Conservation (phyloP, 768 basidiomycete species). For the Boletus tylopilopsis region DNA sequence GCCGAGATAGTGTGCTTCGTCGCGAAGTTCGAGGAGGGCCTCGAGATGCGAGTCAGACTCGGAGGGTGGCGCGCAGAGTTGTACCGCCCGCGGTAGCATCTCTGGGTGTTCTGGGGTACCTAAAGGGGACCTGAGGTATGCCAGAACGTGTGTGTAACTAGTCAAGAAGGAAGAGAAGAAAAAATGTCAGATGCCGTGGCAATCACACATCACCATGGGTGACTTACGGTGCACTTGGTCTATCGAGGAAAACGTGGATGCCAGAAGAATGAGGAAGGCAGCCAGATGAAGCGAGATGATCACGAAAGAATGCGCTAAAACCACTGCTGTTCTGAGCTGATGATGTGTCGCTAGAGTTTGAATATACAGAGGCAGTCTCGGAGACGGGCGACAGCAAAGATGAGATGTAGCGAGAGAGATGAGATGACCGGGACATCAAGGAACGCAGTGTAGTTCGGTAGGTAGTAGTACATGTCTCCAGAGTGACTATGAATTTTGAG, state of each 20-base stretch:
- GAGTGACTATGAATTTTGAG: constrained; percentile 59
- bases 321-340: constrained; percentile 20
- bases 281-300: constrained; percentile 62
- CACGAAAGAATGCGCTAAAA: constrained; percentile 52
- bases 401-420: constrained; percentile 55
- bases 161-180: neutral
- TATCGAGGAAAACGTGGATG: constrained; percentile 75
- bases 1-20: constrained; percentile 75
- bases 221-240: constrained; percentile 75
- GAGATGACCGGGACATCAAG: constrained; percentile 63
- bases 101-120: constrained; percentile 44
- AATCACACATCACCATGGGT: neutral
- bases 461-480: constrained; percentile 70
- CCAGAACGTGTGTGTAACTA: constrained; percentile 69
- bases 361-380: constrained; percentile 53
- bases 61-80: constrained; percentile 40
- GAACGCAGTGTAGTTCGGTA: constrained; percentile 66
- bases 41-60: constrained; percentile 55
- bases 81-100: constrained; percentile 56
- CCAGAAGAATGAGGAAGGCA: constrained; percentile 43
- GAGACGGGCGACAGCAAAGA: constrained; percentile 43
- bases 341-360: constrained; percentile 41
- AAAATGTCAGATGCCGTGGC: constrained; percentile 1
- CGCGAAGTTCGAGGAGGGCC: constrained; percentile 67
- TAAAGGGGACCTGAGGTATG: constrained; percentile 63